Base-by-base conservation (phyloP, 768 basidiomycete genomes). In the Leccinellum albellum region DNA sequence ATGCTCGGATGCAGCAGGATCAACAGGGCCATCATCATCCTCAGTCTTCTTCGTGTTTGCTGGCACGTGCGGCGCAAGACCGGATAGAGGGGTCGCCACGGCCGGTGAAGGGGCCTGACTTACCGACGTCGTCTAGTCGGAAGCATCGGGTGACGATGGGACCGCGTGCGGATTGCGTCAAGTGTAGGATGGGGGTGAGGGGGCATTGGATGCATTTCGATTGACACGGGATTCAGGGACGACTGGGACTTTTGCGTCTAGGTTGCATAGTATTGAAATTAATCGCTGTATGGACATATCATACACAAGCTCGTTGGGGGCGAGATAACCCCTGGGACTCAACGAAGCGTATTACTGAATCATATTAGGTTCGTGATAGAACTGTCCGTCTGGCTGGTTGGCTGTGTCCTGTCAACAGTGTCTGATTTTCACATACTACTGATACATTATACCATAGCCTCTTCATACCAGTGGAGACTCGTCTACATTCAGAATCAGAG, bases 181-280 rank as follows among this genome's bases (percentile, higher is more conserved):
- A 87, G 58, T 89, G 87, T 69, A 75, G 79, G 45, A 69, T 80
- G 63, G 79, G 83, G 5, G 79, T 87, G 1, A 85, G 84, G 66
- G 89, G 89, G 3, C 88, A 90, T 65, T 88, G 80, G 73, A 81
- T 84, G 70, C 88, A 90, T 72, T 76, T 85, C 58, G 80, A 82
- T 62, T 85, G 62, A 70, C 3, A 6, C 17, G 17, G 35, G 17
- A 17, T 37, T 37, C 33, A 17, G 35, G 35, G 35, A 37, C 8
- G 35, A 37, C 8, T 37, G 7, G 17, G 17, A 37, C 35, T 37
- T 37, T 17, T 37, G 35, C 17, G 17, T n/a, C 35, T n/a, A 6
- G 3, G 21, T 50, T 7, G 45, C 57, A 60, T 61, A 46, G 37
- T 40, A 29, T 48, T n/a, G n/a, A n/a, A n/a, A n/a, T n/a, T 28